Percentiles rank a stretch among this genome's conserved stretches.
Evolutionary conservation across 2,329 filamentous ascomycete species (phyloP).

Genomic region (Hypoxylon sp.): DNA sequence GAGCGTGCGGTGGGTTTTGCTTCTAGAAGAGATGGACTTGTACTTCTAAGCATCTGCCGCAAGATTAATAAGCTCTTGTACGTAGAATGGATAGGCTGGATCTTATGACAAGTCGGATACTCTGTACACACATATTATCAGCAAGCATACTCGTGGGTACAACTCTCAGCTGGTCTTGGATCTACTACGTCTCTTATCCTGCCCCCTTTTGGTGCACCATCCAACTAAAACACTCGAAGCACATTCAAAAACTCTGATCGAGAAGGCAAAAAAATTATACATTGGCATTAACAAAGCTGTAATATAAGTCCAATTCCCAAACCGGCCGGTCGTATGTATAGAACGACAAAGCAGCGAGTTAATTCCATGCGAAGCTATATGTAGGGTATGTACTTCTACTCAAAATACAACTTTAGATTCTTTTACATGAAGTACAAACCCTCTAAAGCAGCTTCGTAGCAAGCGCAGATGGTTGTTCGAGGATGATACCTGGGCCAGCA

Average conservation of each 20-base stretch:
- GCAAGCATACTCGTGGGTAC: not conserved
- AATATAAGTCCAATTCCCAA: constrained; percentile 17
- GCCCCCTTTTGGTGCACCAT: not conserved
- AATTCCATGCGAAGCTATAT: not conserved
- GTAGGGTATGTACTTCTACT: not conserved
- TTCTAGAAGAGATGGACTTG: not conserved
- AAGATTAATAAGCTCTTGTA: not conserved
- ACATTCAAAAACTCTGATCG: not conserved
- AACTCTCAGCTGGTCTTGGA: not conserved
- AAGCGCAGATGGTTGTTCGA: constrained; percentile 56
- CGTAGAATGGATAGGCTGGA: not conserved
- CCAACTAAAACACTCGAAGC: not conserved
- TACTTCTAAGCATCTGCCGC: not conserved
- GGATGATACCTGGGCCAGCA: constrained; percentile 58
- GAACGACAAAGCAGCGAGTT: not conserved
- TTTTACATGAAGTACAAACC: not conserved
- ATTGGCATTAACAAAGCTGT: constrained; percentile 38
- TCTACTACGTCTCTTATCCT: not conserved
- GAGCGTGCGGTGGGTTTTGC: not conserved
- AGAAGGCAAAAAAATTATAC: constrained; percentile 26
- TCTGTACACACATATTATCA: not conserved
- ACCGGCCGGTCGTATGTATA: constrained; percentile 11
- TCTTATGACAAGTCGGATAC: not conserved
- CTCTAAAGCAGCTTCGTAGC: constrained; percentile 40
- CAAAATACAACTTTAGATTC: not conserved